These are phyloP conservation scores for slime mould (Dictyostelium discoideum) DNA, from an alignment of 78 protist genomes.

Conservation along the genomic window dicty_2.7 NC_007089.4:2897001-2897500, in stretches of 20 bases:
- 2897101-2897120: background rate
- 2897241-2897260: background rate
- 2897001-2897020: background rate
- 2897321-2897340: too few species aligned
- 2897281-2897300: background rate
- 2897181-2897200: too few species aligned
- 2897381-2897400: background rate
- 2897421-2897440: too few species aligned
- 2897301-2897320: too few species aligned
- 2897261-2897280: too few species aligned
- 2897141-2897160: too few species aligned
- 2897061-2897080: background rate
- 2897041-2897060: background rate
- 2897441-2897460: too few species aligned
- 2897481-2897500: background rate
- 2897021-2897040: background rate
- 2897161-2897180: too few species aligned
- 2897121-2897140: background rate
- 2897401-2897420: background rate
- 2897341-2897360: background rate
- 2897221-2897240: background rate
- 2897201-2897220: too few species aligned
- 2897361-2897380: background rate
- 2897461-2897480: background rate
- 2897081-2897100: background rate